Evolutionary conservation across 805 yeast genomes (phyloP).

Genomic region (Saturnispora serradocipensis): DNA sequence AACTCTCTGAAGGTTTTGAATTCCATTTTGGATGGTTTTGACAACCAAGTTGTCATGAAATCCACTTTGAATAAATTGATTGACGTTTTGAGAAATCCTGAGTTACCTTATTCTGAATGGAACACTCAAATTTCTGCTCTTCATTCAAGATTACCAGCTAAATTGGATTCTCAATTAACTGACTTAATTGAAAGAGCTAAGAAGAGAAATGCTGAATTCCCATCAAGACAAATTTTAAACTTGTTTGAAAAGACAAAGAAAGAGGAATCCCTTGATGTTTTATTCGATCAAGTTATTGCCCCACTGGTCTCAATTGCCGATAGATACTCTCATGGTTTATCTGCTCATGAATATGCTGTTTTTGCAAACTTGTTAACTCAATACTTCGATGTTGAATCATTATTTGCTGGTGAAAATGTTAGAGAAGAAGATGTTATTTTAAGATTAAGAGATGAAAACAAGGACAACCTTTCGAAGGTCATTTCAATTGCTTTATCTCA

Average conservation of each 20-base stretch:
- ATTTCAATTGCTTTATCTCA: constrained; percentile 74
- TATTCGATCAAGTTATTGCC: constrained; percentile 50
- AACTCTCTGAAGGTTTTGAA: constrained; percentile 50
- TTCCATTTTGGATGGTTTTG: constrained; percentile 83
- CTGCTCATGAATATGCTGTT: constrained; percentile 73
- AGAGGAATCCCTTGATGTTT: constrained; percentile 37
- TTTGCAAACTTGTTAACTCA: constrained; percentile 61
- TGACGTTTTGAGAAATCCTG: constrained; percentile 64
- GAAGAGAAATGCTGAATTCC: constrained; percentile 75
- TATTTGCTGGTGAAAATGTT: constrained; percentile 66
- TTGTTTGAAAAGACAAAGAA: constrained; percentile 53
- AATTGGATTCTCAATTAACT: constrained; percentile 59
- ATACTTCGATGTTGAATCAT: constrained; percentile 67
- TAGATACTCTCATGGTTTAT: constrained; percentile 65
- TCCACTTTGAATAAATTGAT: constrained; percentile 67
- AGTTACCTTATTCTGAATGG: constrained; percentile 94
- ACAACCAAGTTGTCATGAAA: constrained; percentile 90
- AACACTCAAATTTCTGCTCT: constrained; percentile 73
- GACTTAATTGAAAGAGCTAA: constrained; percentile 57
- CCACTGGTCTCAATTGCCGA: constrained; percentile 68
- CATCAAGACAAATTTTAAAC: constrained; percentile 76
- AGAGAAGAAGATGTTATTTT: constrained; percentile 88
- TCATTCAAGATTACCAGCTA: constrained; percentile 79
- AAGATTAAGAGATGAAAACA: constrained; percentile 79
- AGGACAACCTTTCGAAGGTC: constrained; percentile 65